Evolutionary conservation across 441 rosid species (phyloP), one percentile per base, ranked within the genome.

Genomic region (Dalechampia spathulata): DNA sequence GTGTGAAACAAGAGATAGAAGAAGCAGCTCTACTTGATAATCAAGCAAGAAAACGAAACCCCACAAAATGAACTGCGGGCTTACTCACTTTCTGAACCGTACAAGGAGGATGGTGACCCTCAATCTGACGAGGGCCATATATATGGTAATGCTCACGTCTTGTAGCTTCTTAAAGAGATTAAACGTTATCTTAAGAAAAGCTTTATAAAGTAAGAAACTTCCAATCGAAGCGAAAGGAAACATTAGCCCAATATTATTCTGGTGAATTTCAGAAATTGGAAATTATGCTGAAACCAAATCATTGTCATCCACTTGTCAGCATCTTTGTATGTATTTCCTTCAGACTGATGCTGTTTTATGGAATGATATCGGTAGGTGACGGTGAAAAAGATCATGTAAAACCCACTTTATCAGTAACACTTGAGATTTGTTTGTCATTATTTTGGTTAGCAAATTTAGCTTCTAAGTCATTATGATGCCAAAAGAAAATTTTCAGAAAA

Each of bases 31-130:
- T 38, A 43, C 11, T n/a, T 56, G 25, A 57, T 30, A 7, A 20
- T 49, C 19, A 61, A 45, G 47, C 43, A 16, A 58, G n/a, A n/a
- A 14, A 50, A 39, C 13, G 9, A 38, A 43, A 51, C 55, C 61
- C 65, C 62, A 48, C 54, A 46, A 23, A n/a, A 21, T 38, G 40
- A 67, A 54, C 48, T 17, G 42, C 43, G 69, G 49, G 58, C 21
- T 14, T 49, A 54, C 42, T 66, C 50, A 34, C 50, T 69, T 72
- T 68, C 58, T 46, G 2, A 21, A 43, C 74, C 77, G 83, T 78
- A 75, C 86, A 54, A 15, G 4, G 4, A 41, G 13, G 79, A 77
- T 37, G 59, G 61, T 42, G 86, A 78, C 72, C 41, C 20, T 45
- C 49, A 58, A 69, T 70, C 68, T 48, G 56, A 61, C 30, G 49